Base-by-base conservation (phyloP, 164 flowering plant species). In the Hamamelis virginiana region DNA sequence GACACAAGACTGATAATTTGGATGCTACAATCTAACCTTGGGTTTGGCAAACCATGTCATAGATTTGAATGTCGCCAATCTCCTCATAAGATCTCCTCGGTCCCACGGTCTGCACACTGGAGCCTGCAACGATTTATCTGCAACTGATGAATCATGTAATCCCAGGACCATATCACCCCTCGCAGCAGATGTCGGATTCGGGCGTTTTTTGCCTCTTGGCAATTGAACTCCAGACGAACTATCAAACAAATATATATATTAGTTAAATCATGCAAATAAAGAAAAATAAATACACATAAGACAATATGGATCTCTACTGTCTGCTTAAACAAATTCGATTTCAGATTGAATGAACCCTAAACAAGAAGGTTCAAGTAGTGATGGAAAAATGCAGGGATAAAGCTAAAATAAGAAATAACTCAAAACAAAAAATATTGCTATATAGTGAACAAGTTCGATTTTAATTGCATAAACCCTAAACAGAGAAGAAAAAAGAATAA, bases 31-130 rank as follows among this genome's bases (percentile, higher is more conserved):
- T 19, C 65, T 27, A 73, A 94, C 98, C 98, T 92, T 84, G 23
- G 97, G 97, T 80, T 91, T 95, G 28, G 88, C 98, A 69, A 95
- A 92, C 98, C 98, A 95, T n/a, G 90, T 86, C 91, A 91, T 95
- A 44, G 98, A 87, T 84, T 95, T 95, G 83, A 91, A 95, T 5
- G 97, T 92, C 9, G 94, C 81, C 27, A 91, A 60, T 76, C 97
- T 84, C 82, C 78, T 84, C 78, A 88, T 67, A 16, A 90, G 83
- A 75, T 94, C 98, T 44, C 82, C 87, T 51, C 97, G 85, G 73
- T 89, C 91, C 98, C 98, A 94, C 8, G 98, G 98, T 66, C 96
- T 80, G 72, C 97, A 94, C 19, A 76, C 2, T 11, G 90, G 89
- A 69, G 77, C 80, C 55, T 76, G 75, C 16, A 66, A 61, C 10